Evolutionary conservation across 2,329 filamentous ascomycete species (phyloP).

Genomic region (Alternaria consortialis): DNA sequence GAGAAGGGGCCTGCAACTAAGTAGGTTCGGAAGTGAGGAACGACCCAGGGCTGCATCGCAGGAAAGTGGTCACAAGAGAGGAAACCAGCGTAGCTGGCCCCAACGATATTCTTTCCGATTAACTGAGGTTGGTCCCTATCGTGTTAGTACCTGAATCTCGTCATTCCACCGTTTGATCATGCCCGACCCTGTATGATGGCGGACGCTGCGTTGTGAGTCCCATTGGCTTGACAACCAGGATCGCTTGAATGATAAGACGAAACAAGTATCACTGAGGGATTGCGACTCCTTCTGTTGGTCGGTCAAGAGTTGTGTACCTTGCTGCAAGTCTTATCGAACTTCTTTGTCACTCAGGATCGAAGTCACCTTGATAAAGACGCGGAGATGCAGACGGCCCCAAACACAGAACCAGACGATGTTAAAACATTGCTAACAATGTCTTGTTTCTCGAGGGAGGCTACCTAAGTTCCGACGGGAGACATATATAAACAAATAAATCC

Average conservation of each 20-base stretch:
- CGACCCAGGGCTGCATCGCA: not conserved
- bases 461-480: too few species aligned
- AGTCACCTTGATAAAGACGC: not conserved
- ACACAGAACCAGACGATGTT: not conserved
- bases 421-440: not conserved
- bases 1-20: not conserved
- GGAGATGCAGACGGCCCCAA: not conserved
- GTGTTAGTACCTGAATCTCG: not conserved
- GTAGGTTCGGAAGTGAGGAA: not conserved
- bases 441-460: too few species aligned
- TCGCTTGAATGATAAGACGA: not conserved
- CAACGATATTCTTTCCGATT: not conserved
- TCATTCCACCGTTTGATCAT: not conserved
- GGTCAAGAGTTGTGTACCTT: not conserved
- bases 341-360: not conserved
- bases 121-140: not conserved
- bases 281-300: too few species aligned
- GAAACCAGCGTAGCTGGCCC: not conserved
- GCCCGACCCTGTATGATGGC: not conserved
- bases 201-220: not conserved
- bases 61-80: not conserved
- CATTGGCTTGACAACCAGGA: too few species aligned
- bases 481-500: too few species aligned
- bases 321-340: not conserved
- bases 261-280: too few species aligned